Conservation (phyloP, 257 asterid species). For the Anisodus acutangulus region DNA sequence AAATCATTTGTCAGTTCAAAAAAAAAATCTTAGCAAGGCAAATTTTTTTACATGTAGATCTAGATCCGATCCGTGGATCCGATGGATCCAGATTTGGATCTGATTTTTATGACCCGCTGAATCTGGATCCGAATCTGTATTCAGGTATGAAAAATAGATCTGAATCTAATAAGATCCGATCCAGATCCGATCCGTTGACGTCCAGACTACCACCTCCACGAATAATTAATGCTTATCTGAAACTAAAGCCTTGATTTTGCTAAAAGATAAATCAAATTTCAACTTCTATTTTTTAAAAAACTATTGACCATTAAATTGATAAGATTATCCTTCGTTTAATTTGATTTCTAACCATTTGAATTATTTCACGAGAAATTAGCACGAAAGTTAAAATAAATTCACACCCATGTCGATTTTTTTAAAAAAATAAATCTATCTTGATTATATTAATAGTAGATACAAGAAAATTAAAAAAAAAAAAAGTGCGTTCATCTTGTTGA, state of each 20-base stretch:
- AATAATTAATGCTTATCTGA: background rate
- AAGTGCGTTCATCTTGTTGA: background rate
- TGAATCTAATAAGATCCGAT: too few species aligned
- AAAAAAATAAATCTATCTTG: background rate
- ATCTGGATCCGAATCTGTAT: too few species aligned
- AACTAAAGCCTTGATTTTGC: background rate
- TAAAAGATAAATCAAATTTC: background rate
- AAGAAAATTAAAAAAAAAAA: background rate
- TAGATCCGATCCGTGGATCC: too few species aligned
- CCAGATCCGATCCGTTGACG: too few species aligned
- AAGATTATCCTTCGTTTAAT: background rate
- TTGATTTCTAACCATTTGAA: background rate
- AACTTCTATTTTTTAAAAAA: background rate
- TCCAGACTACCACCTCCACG: too few species aligned
- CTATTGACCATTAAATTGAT: background rate
- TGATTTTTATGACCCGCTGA: too few species aligned
- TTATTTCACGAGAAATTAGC: background rate
- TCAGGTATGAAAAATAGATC: too few species aligned
- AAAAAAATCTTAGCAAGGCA: too few species aligned
- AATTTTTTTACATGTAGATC: too few species aligned
- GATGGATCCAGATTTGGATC: too few species aligned
- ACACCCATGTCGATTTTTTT: background rate
- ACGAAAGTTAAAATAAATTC: background rate
- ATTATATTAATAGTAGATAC: background rate
- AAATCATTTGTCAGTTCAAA: too few species aligned